Percentiles rank a stretch among this genome's conserved stretches.
phyloP scores from a whole-genome alignment of 352 stramenopile genomes.

The Phytophthora nicotianae region DNA sequence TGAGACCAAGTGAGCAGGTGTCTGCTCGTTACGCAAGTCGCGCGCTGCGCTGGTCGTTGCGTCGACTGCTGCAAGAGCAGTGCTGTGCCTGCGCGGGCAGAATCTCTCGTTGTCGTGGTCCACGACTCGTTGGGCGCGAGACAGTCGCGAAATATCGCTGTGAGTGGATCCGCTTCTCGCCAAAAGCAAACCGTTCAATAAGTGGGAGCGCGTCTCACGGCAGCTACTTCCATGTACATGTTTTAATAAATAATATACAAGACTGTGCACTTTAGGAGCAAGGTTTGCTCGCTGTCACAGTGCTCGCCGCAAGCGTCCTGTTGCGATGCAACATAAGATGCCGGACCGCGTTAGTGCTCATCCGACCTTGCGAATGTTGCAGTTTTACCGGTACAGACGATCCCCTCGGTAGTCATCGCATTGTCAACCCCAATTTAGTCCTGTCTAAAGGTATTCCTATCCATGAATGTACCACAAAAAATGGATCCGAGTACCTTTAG shows the following conservation, averaged over 20 bases:
- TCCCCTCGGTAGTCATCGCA: no score
- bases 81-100: conserved; percentile 1
- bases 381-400: conserved; percentile 13
- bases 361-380: conserved; percentile 7
- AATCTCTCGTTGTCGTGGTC: background rate
- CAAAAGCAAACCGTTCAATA: background rate
- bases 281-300: no score
- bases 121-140: background rate
- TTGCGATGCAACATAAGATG: conserved; percentile 13
- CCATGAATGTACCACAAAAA: no score
- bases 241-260: no score
- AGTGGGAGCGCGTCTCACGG: conserved; percentile 1
- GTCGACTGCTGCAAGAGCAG: conserved; percentile 3
- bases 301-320: background rate
- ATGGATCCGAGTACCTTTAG: no score
- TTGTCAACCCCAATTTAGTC: no score
- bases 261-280: no score
- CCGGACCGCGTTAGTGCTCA: conserved; percentile 5
- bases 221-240: no score
- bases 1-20: conserved; percentile 12
- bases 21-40: conserved; percentile 24
- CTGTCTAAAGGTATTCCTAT: no score
- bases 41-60: conserved; percentile 15
- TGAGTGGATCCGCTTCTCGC: conserved; percentile 11
- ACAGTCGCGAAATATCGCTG: conserved; percentile 11